These are phyloP conservation scores for Parmales sp. DNA, from an alignment of 108 stramenopile species.

Conservation along the genomic window DNA sequence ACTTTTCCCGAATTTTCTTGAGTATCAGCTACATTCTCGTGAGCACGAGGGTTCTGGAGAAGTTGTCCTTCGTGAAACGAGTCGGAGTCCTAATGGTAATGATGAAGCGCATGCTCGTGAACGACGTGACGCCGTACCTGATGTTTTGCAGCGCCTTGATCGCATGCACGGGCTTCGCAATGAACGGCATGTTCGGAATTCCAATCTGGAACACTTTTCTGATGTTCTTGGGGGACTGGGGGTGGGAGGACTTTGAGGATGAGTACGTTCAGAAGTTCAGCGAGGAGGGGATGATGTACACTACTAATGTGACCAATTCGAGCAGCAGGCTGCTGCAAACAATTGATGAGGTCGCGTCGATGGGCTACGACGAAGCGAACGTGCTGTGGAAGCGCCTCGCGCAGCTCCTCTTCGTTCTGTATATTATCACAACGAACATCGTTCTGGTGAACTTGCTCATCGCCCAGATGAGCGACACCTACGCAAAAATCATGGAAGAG, in stretches of 20 bases:
- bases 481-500: not conserved
- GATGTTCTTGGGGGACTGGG: not conserved
- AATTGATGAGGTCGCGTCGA: too few species aligned
- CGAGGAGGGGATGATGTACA: not conserved
- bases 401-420: not conserved
- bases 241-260: not conserved
- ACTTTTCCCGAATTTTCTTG: not conserved
- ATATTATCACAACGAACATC: not conserved
- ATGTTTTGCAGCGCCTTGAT: not conserved
- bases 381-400: not conserved
- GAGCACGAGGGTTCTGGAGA: not conserved
- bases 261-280: not conserved
- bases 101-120: not conserved
- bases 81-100: not conserved
- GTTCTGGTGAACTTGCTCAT: not conserved
- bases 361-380: not conserved
- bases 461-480: conserved; percentile 3
- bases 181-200: not conserved
- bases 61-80: not conserved
- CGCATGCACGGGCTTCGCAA: not conserved
- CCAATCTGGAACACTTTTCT: not conserved
- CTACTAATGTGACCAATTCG: too few species aligned
- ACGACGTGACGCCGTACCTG: not conserved
- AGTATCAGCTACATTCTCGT: not conserved
- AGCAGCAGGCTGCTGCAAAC: too few species aligned